Conservation (phyloP, 345 rosid species). For the Eucalyptus tenuipes region DNA sequence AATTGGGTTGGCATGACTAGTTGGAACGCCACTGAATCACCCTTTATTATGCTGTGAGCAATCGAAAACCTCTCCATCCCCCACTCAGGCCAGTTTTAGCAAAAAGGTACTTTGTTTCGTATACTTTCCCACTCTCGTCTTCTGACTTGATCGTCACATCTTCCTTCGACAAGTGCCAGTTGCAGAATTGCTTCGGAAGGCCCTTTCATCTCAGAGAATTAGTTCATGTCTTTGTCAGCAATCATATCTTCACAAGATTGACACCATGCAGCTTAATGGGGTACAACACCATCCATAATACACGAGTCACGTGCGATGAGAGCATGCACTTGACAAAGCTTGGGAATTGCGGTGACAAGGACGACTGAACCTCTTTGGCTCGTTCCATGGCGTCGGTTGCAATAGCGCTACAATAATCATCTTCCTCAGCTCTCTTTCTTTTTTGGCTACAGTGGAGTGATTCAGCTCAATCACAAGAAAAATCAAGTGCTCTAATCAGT, state of each 20-base stretch:
- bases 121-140: constrained; percentile 1
- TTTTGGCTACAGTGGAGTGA: constrained; percentile 1
- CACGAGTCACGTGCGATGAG: constrained; percentile 27
- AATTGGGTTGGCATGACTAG: constrained; percentile 3
- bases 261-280: neutral
- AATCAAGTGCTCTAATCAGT: neutral
- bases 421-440: constrained; percentile 13
- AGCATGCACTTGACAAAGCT: constrained; percentile 32
- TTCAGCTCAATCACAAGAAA: neutral
- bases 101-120: neutral
- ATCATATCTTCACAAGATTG: neutral
- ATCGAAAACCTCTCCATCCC: constrained; percentile 9
- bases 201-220: neutral
- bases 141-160: neutral
- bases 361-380: constrained; percentile 23
- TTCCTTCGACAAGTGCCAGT: constrained; percentile 2
- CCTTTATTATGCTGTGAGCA: neutral
- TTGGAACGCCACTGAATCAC: constrained; percentile 10
- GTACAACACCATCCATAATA: constrained; percentile 36
- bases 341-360: constrained; percentile 11
- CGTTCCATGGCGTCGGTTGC: constrained; percentile 9
- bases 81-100: neutral
- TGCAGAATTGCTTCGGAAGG: neutral
- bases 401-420: neutral
- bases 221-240: neutral